Evolutionary conservation across 2,329 filamentous ascomycete genomes (phyloP), one percentile per base, ranked within the genome.

Genomic region (Fusarium guadeloupense): DNA sequence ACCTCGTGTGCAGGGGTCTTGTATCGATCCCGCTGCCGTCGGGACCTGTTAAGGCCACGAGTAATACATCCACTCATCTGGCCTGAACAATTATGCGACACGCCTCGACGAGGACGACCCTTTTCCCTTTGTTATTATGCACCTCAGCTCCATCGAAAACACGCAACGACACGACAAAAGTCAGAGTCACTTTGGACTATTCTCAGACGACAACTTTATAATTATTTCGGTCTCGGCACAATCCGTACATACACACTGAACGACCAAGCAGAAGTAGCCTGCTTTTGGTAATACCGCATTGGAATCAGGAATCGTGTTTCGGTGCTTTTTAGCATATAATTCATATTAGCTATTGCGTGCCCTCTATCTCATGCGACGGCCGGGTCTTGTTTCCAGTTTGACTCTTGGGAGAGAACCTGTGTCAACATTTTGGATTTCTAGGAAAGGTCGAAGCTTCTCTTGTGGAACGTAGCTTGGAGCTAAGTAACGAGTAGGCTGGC

Each of bases 231-330:
- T 69, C 72, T 69, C 59, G 61, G 57, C 62, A 64, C 54, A 64
- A 64, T 66, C 63, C 59, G 73, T 74, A 76, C 71, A 77, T 75
- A 74, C 62, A 67, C 66, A 68, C 71, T 72, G 68, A 67, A 69
- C 67, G 59, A 68, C 62, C 57, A 68, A 67, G 68, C 69, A 64
- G 70, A 68, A 68, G 49, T 67, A 62, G 58, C 66, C 59, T 66
- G 71, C 76, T 75, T 78, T 74, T 79, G 76, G 76, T 79, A 79
- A 78, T 79, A 78, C 75, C 78, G 79, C 80, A 81, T 81, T 76
- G 76, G 75, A 75, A 73, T 70, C 69, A 72, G 72, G 45, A 38
- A 66, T 67, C 51, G 65, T 63, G 50, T 58, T 69, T 41, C 64
- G 64, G 50, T 60, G 69, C 62, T 64, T 63, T 69, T 62, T 69